These are phyloP conservation scores for Exophiala mesophila DNA, from an alignment of 2,329 filamentous ascomycete genomes.

Conservation along the genomic window DNA sequence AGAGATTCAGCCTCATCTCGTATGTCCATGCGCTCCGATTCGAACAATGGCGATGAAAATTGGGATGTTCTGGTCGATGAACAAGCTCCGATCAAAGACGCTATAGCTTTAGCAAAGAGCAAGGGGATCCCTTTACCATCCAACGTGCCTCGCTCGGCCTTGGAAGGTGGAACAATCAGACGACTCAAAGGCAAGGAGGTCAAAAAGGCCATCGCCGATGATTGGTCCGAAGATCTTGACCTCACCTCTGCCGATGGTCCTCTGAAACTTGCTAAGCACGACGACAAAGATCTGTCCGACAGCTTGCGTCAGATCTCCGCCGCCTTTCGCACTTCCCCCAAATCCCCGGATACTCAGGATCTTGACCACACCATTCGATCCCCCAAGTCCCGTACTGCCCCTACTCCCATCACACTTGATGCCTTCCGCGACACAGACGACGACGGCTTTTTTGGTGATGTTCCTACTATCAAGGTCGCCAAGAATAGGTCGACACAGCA, in stretches of 20 bases:
- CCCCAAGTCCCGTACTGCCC: constrained; percentile 45
- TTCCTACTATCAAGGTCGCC: constrained; percentile 63
- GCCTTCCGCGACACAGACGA: constrained; percentile 59
- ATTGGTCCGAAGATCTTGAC: constrained; percentile 76
- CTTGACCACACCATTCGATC: constrained; percentile 38
- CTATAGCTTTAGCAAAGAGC: constrained; percentile 78
- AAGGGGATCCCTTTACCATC: constrained; percentile 87
- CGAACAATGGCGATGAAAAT: constrained; percentile 70
- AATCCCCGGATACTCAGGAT: constrained; percentile 27
- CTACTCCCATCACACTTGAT: constrained; percentile 53
- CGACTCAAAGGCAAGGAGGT: constrained; percentile 71
- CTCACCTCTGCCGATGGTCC: constrained; percentile 54
- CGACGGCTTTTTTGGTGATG: constrained; percentile 59
- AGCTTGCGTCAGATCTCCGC: constrained; percentile 62
- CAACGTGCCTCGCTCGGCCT: constrained; percentile 80
- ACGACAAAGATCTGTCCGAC: constrained; percentile 61
- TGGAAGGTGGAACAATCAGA: constrained; percentile 91
- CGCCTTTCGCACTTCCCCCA: constrained; percentile 34
- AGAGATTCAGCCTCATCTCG: constrained; percentile 79
- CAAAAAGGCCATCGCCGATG: constrained; percentile 68
- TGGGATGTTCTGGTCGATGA: constrained; percentile 85
- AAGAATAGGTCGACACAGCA: constrained; percentile 54
- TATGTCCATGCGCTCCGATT: constrained; percentile 76
- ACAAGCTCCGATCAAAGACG: constrained; percentile 74
- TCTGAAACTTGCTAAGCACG: constrained; percentile 61